Evolutionary conservation across 495 filamentous ascomycete species (phyloP), one percentile per base, ranked within the genome.

Genomic region (Neurospora africana): DNA sequence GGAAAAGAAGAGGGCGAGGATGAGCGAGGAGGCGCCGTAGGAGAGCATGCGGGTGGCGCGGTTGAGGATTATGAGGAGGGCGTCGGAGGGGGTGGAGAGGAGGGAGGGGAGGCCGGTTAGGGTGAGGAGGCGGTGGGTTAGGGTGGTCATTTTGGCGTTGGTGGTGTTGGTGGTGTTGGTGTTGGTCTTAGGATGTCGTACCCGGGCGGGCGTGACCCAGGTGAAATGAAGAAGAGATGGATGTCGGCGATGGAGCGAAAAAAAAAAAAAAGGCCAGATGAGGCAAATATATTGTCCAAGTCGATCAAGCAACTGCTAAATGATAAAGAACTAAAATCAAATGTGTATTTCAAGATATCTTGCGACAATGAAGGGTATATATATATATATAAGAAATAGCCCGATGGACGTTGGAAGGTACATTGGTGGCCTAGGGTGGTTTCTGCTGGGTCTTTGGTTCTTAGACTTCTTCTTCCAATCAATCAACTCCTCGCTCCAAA

Each of bases 1-100:
- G 15, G 86, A 84, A 40, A 97, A 81, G 72, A 84, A 85, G 40
- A 82, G 79, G 19, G 82, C 83, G 5, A 85, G 78, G 40, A 83
- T 74, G 1, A 85, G 79, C 13, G 80, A 78, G 70, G 76, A 77
- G 33, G 76, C 74, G 72, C 83, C 83, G 74, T 84, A 83, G 58
- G 82, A 81, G 67, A 84, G 79, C 82, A 83, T 83, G 72, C 83
- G 82, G 41, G 91, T 86, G 73, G 90, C 90, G 3, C 93, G 90
- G 72, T 91, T 87, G 68, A 92, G 80, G 78, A 91, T 90, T 73
- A 97, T 87, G 4, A 95, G 83, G 76, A 91, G 89, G 58, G 90
- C 88, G 78, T 96, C 91, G 17, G 74, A 78, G 27, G 84, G 82
- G 35, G 85, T 83, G 30, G 81, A 71, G 69, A 84, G 77, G 43